These are phyloP conservation scores for Rutidosis leptorrhynchoides DNA, from an alignment of 129 eudicot genomes.

Conservation along the genomic window DNA sequence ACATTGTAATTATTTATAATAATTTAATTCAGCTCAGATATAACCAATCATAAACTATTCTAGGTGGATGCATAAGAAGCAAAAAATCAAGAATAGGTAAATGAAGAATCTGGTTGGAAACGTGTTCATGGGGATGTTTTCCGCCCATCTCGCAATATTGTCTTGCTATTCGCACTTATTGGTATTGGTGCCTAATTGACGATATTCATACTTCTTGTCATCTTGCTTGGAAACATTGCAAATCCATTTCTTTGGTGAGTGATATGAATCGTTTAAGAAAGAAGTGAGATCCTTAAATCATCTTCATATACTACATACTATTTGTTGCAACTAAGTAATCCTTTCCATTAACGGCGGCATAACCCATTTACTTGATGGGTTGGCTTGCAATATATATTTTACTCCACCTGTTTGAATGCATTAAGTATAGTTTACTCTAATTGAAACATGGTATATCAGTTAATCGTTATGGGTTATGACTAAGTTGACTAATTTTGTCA, in stretches of 20 bases:
- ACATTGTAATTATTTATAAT: constrained; percentile 18
- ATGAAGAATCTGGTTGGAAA: constrained; percentile 97
- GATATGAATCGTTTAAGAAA: background rate
- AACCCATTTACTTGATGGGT: background rate
- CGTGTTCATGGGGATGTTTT: constrained; percentile 90
- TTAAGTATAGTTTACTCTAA: background rate
- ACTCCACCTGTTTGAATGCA: background rate
- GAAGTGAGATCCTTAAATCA: background rate
- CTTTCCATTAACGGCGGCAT: background rate
- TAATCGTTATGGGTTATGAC: too few relatives aligned
- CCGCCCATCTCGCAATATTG: constrained; percentile 69
- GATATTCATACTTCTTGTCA: constrained; percentile 73
- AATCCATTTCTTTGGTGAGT: constrained; percentile 79
- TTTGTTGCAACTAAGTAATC: too few relatives aligned
- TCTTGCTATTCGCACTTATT: constrained; percentile 72
- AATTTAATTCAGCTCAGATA: background rate
- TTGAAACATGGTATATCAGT: background rate
- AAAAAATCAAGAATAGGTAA: constrained; percentile 83
- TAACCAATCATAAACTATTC: constrained; percentile 10
- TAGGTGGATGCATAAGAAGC: constrained; percentile 94
- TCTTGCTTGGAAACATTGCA: constrained; percentile 78
- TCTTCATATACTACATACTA: too few relatives aligned
- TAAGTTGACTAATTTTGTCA: too few relatives aligned
- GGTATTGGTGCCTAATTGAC: constrained; percentile 88
- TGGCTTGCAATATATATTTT: background rate